Evolutionary conservation across 331 rosid species (phyloP), one percentile per base, ranked within the genome.

Genomic region (Ulmus americana): DNA sequence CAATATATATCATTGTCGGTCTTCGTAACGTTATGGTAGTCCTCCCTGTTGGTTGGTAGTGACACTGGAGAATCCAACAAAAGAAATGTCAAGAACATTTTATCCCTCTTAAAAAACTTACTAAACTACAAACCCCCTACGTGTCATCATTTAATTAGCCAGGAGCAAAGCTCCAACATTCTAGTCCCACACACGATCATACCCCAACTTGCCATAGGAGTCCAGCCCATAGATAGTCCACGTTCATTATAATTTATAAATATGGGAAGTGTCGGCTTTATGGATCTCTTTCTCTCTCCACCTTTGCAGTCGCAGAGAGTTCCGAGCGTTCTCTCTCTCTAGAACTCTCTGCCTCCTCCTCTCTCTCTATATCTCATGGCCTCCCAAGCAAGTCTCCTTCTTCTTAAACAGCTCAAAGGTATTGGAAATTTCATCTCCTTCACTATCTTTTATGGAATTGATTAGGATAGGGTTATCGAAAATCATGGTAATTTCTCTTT

Each of bases 321-420:
- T 63, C 64, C 47, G 62, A 48, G 38, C 74, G 4, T 49, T 61
- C n/a, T 47, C 63, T 63, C 59, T 64, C 53, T 28, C 53, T 41
- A 15, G 60, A 55, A 46, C 59, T 64, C 10, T 55, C 47, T 42
- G 0, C 45, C 18, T 14, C 62, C 70, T 6, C 50, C 55, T 28
- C 0, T 57, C 10, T 39, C 69, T 61, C 43, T 61, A 20, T 50
- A 78, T 76, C 14, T 14, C 16, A 48, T 48, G 13, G 13, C 53
- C 14, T 13, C 14, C 14, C 90, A 89, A 73, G 96, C 96, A 10
- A 84, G 91, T 77, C 96, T 89, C 61, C 91, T 89, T 70, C 95
- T 89, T 48, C 96, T 82, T 73, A 89, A 89, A 52, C 96, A 89
- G 74, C 95, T 89, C 79, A 86, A 81, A 86, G 91, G 96, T 84